Evolutionary conservation across 1,139 yeast genomes (phyloP).

Genomic region (Pichia sp.): DNA sequence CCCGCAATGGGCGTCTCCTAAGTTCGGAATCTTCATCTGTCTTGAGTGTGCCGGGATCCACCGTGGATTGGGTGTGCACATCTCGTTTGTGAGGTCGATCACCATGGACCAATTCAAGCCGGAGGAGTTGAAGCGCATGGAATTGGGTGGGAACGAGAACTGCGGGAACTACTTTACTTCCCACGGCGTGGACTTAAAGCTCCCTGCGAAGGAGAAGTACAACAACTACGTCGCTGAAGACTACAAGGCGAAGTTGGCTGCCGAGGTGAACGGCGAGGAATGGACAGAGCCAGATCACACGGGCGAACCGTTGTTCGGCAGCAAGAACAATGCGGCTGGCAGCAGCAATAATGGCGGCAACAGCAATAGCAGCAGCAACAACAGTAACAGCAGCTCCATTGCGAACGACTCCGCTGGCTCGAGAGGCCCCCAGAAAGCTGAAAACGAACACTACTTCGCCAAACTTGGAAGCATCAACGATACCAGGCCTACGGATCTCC

Average conservation of each 20-base stretch:
- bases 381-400: not conserved
- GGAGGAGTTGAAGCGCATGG: slow-evolving; percentile 87
- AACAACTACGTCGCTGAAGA: slow-evolving; percentile 92
- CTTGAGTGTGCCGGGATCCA: slow-evolving; percentile 97
- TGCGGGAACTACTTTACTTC: slow-evolving; percentile 63
- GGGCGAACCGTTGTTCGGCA: slow-evolving; percentile 42
- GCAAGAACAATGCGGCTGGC: not conserved
- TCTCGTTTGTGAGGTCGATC: slow-evolving; percentile 91
- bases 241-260: slow-evolving; percentile 75
- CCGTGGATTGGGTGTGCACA: slow-evolving; percentile 93
- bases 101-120: slow-evolving; percentile 97
- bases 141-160: slow-evolving; percentile 85
- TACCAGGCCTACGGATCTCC: slow-evolving; percentile 68
- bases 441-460: slow-evolving; percentile 81
- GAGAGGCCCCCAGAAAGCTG: slow-evolving; percentile 41
- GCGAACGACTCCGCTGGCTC: not conserved
- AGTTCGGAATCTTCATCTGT: slow-evolving; percentile 94
- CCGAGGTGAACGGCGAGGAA: slow-evolving; percentile 67
- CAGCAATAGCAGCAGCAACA: not conserved
- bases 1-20: slow-evolving; percentile 99
- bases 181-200: slow-evolving; percentile 64
- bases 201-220: slow-evolving; percentile 72
- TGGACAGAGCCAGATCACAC: slow-evolving; percentile 65
- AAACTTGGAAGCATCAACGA: slow-evolving; percentile 70
- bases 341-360: not conserved